Percentiles rank a stretch among this genome's conserved stretches.
phyloP scores from a whole-genome alignment of 768 basidiomycete genomes.

The Suillus subaureus region DNA sequence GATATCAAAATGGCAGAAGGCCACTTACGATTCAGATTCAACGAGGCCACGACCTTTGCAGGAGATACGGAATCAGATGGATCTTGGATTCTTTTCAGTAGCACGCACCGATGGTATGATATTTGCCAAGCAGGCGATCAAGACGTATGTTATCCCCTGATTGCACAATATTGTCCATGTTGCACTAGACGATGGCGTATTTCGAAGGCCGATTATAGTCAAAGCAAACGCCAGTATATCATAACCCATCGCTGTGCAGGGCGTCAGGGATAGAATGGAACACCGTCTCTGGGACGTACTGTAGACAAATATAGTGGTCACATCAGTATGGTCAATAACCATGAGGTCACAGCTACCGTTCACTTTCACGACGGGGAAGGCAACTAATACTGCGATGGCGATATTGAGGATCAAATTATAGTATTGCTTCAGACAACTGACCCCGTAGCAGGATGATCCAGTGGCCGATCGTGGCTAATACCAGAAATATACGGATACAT shows the following conservation, averaged over 20 bases:
- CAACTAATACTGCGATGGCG: not conserved
- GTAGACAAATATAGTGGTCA: slow-evolving; percentile 1
- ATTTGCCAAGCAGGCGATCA: not conserved
- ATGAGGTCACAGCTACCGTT: not conserved
- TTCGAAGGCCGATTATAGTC: slow-evolving; percentile 2
- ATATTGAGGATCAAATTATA: not conserved
- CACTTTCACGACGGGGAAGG: not conserved
- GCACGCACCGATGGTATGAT: not conserved
- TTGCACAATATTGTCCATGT: not conserved
- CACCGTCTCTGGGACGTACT: not conserved
- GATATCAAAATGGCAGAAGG: not conserved
- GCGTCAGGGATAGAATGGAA: not conserved
- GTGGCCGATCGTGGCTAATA: not conserved
- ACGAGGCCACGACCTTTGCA: not conserved
- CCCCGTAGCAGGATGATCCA: not conserved
- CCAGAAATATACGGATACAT: not conserved
- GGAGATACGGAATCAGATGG: not conserved
- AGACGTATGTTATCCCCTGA: slow-evolving; percentile 1
- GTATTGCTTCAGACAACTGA: not conserved
- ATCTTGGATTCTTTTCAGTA: not conserved
- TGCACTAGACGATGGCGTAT: not conserved
- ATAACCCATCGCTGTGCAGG: slow-evolving; percentile 5
- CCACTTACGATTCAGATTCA: not conserved
- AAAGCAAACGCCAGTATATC: not conserved
- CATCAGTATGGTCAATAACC: not conserved